A percentile compares a stretch with the other conserved stretches of the same genome.
phyloP scores from a whole-genome alignment of 2,329 filamentous ascomycete genomes.

The Hypoxylon sp. region DNA sequence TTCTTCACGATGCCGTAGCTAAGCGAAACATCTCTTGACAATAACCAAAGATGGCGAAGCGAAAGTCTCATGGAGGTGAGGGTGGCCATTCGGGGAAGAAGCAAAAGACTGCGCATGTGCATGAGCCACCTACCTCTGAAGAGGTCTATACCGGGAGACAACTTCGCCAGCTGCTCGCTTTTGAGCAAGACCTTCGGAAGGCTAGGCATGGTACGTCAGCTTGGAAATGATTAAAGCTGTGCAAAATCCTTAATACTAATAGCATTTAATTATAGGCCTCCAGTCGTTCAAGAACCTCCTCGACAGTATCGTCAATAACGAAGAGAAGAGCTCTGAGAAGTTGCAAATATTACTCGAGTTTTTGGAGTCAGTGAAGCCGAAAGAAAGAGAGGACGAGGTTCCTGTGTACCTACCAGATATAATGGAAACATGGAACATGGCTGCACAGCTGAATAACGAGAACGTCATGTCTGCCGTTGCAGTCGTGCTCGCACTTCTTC shows the following conservation, averaged over 20 bases:
- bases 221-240: neutral
- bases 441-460: slow-evolving; percentile 83
- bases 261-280: slow-evolving; percentile 60
- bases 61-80: slow-evolving; percentile 50
- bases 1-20: slow-evolving; percentile 37
- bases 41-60: slow-evolving; percentile 50
- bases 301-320: slow-evolving; percentile 72
- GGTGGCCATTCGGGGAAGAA: slow-evolving; percentile 66
- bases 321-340: slow-evolving; percentile 64
- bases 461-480: slow-evolving; percentile 84
- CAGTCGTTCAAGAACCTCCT: slow-evolving; percentile 82
- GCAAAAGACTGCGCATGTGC: slow-evolving; percentile 64
- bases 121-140: slow-evolving; percentile 71
- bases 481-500: slow-evolving; percentile 83
- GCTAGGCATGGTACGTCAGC: slow-evolving; percentile 72
- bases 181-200: slow-evolving; percentile 77
- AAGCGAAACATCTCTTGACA: slow-evolving; percentile 22
- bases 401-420: slow-evolving; percentile 81
- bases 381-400: slow-evolving; percentile 67
- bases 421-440: slow-evolving; percentile 90
- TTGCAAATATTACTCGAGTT: slow-evolving; percentile 77
- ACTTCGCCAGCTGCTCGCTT: slow-evolving; percentile 76
- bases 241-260: slow-evolving; percentile 11
- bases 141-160: slow-evolving; percentile 76
- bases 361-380: slow-evolving; percentile 70